phyloP scores from a whole-genome alignment of 2,329 filamentous ascomycete species.

The Stagonosporopsis vannaccii region DNA sequence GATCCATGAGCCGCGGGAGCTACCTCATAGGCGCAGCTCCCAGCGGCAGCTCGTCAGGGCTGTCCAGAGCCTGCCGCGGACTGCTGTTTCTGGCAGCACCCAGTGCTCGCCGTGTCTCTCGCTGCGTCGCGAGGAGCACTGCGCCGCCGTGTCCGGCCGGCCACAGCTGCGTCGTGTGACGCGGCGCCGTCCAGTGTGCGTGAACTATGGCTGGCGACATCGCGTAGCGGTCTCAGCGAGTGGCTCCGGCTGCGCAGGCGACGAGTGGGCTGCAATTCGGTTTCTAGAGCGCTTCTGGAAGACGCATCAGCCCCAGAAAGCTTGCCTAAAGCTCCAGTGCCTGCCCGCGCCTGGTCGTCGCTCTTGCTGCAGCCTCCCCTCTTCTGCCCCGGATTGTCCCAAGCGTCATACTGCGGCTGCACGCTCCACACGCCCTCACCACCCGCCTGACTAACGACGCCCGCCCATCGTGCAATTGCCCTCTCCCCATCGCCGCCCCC shows the following conservation, averaged over 20 bases:
- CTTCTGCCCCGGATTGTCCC: slow-evolving; percentile 25
- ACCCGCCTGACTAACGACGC: slow-evolving; percentile 9
- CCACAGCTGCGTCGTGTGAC: slow-evolving; percentile 19
- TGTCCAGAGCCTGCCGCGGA: neutral
- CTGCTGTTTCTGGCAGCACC: slow-evolving; percentile 15
- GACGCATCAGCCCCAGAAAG: slow-evolving; percentile 28
- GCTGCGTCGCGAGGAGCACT: slow-evolving; percentile 11
- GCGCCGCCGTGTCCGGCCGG: slow-evolving; percentile 5
- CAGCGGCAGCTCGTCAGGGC: slow-evolving; percentile 15
- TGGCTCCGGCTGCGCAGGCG: slow-evolving; percentile 20
- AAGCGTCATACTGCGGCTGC: slow-evolving; percentile 26
- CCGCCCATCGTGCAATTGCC: slow-evolving; percentile 12
- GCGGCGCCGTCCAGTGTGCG: slow-evolving; percentile 26
- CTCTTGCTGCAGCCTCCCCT: slow-evolving; percentile 29
- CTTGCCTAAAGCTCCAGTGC: slow-evolving; percentile 26
- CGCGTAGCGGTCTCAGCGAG: slow-evolving; percentile 22
- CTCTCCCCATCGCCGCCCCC: slow-evolving; percentile 2
- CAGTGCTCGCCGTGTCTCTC: slow-evolving; percentile 12
- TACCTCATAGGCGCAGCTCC: slow-evolving; percentile 23
- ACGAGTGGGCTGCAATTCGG: slow-evolving; percentile 4
- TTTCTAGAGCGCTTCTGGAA: slow-evolving; percentile 45
- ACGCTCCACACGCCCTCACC: slow-evolving; percentile 21
- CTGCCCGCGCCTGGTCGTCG: slow-evolving; percentile 23
- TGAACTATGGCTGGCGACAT: slow-evolving; percentile 20
- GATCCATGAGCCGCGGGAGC: slow-evolving; percentile 16